phyloP scores from a whole-genome alignment of 176 grass and related monocot genomes.

The Typha latifolia region DNA sequence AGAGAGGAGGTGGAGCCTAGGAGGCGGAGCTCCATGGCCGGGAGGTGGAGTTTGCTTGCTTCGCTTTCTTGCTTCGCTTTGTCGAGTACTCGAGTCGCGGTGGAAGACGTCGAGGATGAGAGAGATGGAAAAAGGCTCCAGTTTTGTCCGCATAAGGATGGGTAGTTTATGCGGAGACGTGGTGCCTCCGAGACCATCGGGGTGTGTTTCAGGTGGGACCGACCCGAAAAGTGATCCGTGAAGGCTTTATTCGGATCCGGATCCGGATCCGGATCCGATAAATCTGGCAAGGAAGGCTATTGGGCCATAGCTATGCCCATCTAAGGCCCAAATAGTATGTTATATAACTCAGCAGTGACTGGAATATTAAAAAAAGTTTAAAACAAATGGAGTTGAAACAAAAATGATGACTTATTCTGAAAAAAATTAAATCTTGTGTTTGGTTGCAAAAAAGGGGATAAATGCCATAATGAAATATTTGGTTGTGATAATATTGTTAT shows the following conservation, averaged over 20 bases:
- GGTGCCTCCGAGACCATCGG: neutral
- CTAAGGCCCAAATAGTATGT: no score
- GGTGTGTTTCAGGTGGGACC: neutral
- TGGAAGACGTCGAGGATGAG: neutral
- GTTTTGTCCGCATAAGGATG: neutral
- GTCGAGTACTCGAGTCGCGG: neutral
- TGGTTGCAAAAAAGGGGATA: no score
- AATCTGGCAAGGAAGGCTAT: no score
- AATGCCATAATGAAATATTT: no score
- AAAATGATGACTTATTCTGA: no score
- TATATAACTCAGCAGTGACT: no score
- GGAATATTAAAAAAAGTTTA: no score
- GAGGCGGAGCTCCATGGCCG: constrained; percentile 23
- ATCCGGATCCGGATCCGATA: neutral
- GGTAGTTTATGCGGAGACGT: neutral
- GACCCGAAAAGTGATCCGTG: neutral
- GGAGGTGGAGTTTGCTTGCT: constrained; percentile 40
- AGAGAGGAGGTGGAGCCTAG: constrained; percentile 10
- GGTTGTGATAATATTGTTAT: no score
- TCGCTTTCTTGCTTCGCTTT: constrained; percentile 63
- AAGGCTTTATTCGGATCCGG: neutral
- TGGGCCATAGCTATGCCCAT: no score
- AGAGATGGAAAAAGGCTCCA: neutral
- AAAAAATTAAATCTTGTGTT: no score
- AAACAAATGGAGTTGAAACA: no score